A percentile compares a stretch with the other conserved stretches of the same genome.
Conservation (phyloP, 345 rosid genomes). For the Brassica incana region DNA sequence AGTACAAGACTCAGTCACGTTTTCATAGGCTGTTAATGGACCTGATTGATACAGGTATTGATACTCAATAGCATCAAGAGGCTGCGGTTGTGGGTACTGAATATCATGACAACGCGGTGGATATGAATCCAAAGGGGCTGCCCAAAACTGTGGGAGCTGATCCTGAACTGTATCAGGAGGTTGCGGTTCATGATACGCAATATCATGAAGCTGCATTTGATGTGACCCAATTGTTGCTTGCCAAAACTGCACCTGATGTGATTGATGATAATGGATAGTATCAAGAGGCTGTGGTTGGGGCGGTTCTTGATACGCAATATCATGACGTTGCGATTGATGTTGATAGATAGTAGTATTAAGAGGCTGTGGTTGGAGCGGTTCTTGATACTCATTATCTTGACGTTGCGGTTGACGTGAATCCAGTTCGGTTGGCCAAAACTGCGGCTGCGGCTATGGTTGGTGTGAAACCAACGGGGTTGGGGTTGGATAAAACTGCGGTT, state of each 20-base stretch:
- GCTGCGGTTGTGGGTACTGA: not conserved
- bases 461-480: too few species aligned
- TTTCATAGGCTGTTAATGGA: not conserved
- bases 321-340: too few species aligned
- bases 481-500: not conserved
- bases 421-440: not conserved
- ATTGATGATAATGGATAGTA: too few species aligned
- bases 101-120: not conserved
- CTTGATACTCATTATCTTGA: too few species aligned
- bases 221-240: too few species aligned
- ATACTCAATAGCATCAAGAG: not conserved
- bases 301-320: too few species aligned
- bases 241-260: too few species aligned
- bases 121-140: not conserved
- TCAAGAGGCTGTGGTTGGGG: too few species aligned
- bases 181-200: not conserved
- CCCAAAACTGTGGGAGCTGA: not conserved
- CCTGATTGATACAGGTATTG: not conserved
- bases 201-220: not conserved
- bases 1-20: not conserved
- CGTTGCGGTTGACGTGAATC: not conserved
- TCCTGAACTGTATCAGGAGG: not conserved
- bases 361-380: too few species aligned
- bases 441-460: too few species aligned
- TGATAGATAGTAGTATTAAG: too few species aligned